A percentile compares a stretch with the other conserved stretches of the same genome.
Conservation (phyloP, 1,139 yeast species). For the Geotrichum australiense region DNA sequence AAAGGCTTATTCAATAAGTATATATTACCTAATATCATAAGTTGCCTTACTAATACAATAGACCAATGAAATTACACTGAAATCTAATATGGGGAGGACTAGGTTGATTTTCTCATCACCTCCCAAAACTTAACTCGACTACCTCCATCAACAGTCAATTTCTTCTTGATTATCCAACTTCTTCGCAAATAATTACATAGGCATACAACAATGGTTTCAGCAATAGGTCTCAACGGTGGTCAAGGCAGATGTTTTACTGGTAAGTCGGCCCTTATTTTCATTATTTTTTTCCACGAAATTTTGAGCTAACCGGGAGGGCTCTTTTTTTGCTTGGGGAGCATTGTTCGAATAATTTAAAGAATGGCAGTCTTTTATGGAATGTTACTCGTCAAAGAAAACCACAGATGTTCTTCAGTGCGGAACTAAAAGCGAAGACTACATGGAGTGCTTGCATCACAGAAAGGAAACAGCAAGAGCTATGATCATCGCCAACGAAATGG, state of each 20-base stretch:
- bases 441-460: constrained; percentile 44
- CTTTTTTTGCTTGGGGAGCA: not conserved
- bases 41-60: too few species aligned
- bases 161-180: not conserved
- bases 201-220: constrained; percentile 37
- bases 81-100: too few species aligned
- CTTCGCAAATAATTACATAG: constrained; percentile 6
- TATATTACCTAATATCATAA: too few species aligned
- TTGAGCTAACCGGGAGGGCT: not conserved
- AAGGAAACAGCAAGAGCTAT: constrained; percentile 32
- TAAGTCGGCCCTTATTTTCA: constrained; percentile 23
- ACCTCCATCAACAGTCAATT: not conserved
- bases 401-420: constrained; percentile 36
- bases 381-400: constrained; percentile 39
- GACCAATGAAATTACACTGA: too few species aligned
- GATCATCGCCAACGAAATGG: constrained; percentile 25
- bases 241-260: constrained; percentile 43
- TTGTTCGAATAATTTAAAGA: constrained; percentile 24
- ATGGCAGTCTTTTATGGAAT: constrained; percentile 43
- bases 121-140: constrained; percentile 4
- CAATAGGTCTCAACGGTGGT: constrained; percentile 41
- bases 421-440: constrained; percentile 41
- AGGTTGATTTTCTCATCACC: too few species aligned
- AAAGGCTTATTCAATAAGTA: too few species aligned
- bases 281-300: not conserved